Conservation (phyloP, 257 asterid species). For the Phtheirospermum japonicum region DNA sequence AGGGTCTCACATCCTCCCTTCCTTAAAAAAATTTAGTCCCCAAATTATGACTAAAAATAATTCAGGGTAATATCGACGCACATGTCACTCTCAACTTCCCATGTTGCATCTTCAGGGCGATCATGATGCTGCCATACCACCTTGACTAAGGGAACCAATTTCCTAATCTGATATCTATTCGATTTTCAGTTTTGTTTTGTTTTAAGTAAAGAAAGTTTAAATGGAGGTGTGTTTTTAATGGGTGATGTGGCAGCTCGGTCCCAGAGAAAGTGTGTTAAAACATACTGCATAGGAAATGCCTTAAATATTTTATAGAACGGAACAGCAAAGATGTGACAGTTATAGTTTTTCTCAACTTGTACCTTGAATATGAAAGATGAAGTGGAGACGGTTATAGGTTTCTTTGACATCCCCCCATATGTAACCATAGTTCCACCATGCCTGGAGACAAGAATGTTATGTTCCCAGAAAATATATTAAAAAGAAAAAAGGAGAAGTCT, state of each 20-base stretch:
- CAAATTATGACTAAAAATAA: too few species aligned
- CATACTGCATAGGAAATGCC: not conserved
- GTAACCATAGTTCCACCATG: constrained; percentile 97
- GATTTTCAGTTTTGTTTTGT: too few species aligned
- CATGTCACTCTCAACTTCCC: too few species aligned
- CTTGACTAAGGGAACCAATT: too few species aligned
- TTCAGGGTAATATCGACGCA: too few species aligned
- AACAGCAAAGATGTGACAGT: not conserved
- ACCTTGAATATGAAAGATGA: constrained; percentile 92
- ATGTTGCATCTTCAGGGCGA: too few species aligned
- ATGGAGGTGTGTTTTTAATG: not conserved
- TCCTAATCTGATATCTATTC: too few species aligned
- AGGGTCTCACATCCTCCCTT: too few species aligned
- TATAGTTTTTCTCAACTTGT: not conserved
- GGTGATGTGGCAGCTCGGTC: not conserved
- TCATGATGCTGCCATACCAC: too few species aligned
- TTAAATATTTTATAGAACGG: constrained; percentile 1
- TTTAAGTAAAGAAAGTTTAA: too few species aligned
- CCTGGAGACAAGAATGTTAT: constrained; percentile 41
- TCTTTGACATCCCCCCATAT: constrained; percentile 98
- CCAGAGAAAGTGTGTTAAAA: not conserved
- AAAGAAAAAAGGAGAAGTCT: constrained; percentile 3
- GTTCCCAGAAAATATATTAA: not conserved
- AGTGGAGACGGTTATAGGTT: constrained; percentile 79
- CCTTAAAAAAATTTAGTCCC: too few species aligned